Conservation (phyloP, 108 stramenopile species). For the Fistulifera pelliculosa region DNA sequence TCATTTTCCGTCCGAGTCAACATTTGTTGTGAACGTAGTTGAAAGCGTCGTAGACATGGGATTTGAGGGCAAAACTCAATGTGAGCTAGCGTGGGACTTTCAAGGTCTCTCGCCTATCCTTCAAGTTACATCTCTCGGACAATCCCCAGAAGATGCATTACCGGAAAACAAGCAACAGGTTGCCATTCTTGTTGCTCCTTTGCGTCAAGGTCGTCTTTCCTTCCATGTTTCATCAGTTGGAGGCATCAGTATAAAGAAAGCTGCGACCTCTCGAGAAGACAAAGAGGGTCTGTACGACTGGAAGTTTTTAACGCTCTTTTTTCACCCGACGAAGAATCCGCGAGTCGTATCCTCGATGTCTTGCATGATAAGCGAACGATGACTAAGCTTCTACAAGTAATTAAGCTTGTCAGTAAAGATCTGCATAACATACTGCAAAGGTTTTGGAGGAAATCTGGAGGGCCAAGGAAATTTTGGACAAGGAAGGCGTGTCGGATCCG, state of each 20-base stretch:
- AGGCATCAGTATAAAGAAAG: slow-evolving; percentile 71
- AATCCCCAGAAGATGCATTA: slow-evolving; percentile 48
- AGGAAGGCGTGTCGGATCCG: slow-evolving; percentile 72
- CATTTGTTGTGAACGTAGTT: slow-evolving; percentile 50
- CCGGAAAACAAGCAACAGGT: slow-evolving; percentile 78
- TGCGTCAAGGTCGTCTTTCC: slow-evolving; percentile 79
- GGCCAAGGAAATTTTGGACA: slow-evolving; percentile 75
- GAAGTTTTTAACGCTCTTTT: slow-evolving; percentile 90
- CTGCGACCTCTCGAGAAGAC: slow-evolving; percentile 70
- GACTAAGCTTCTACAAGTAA: slow-evolving; percentile 64
- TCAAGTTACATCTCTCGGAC: slow-evolving; percentile 59
- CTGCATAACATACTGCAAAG: slow-evolving; percentile 40
- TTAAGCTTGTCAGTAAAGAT: slow-evolving; percentile 68
- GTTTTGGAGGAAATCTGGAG: slow-evolving; percentile 66
- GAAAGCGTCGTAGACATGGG: slow-evolving; percentile 74
- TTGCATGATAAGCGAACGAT: slow-evolving; percentile 79
- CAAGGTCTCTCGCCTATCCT: slow-evolving; percentile 76
- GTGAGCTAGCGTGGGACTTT: slow-evolving; percentile 83
- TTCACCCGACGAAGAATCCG: slow-evolving; percentile 70
- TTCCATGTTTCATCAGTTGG: slow-evolving; percentile 79
- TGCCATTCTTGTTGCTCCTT: slow-evolving; percentile 53
- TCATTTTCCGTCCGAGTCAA: slow-evolving; percentile 80
- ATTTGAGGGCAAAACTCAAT: slow-evolving; percentile 71
- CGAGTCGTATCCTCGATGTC: slow-evolving; percentile 57
- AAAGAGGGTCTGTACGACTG: slow-evolving; percentile 77